Conservation (phyloP, 805 yeast species). For the Huiozyma sinensis region DNA sequence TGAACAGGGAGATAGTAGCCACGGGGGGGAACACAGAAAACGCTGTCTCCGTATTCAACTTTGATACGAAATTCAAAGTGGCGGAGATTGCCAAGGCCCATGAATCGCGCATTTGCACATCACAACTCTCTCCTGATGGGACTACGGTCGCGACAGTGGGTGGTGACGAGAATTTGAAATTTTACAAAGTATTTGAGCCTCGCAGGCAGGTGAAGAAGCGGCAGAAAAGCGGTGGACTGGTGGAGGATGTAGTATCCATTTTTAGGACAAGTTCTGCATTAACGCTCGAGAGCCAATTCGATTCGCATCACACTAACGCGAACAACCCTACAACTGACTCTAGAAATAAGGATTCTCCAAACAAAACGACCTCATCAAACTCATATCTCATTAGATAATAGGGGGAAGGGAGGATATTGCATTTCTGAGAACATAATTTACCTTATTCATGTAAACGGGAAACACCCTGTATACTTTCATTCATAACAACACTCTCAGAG, state of each 20-base stretch:
- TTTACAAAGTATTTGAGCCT: conserved; percentile 80
- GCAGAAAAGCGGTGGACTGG: conserved; percentile 17
- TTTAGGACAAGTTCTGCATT: neutral
- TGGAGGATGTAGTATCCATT: conserved; percentile 10
- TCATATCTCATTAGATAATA: too few relatives aligned
- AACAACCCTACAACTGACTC: too few relatives aligned
- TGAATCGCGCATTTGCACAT: conserved; percentile 73
- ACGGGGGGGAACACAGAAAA: conserved; percentile 92
- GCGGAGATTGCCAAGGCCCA: conserved; percentile 84
- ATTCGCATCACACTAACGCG: too few relatives aligned
- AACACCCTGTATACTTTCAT: too few relatives aligned
- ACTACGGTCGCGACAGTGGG: conserved; percentile 88
- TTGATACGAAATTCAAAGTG: conserved; percentile 75
- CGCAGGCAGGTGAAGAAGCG: conserved; percentile 30
- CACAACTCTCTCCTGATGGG: conserved; percentile 83
- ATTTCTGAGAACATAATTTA: too few relatives aligned
- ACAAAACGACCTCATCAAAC: too few relatives aligned
- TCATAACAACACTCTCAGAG: too few relatives aligned
- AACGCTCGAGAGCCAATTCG: too few relatives aligned
- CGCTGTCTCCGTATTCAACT: conserved; percentile 70
- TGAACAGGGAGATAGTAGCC: conserved; percentile 63
- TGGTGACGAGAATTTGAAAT: conserved; percentile 91
- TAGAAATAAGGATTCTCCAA: too few relatives aligned
- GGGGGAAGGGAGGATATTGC: too few relatives aligned
- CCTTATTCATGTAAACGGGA: too few relatives aligned